These are phyloP conservation scores for Gaertneriomyces semiglobifer DNA, from an alignment of 192 early-diverging fungal species.

Conservation along the genomic window DNA sequence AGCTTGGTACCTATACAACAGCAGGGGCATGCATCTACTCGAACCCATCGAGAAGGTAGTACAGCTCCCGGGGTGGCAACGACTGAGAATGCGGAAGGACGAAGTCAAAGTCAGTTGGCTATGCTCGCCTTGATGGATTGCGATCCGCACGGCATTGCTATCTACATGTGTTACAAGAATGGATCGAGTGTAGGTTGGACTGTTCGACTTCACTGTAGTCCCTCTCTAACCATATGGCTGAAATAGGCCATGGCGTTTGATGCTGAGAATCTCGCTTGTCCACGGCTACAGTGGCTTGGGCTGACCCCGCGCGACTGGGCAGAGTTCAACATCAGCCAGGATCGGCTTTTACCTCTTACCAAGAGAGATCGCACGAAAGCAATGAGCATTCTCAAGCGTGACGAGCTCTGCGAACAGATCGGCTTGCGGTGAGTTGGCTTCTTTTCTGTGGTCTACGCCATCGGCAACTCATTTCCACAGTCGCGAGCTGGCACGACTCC, in stretches of 20 bases:
- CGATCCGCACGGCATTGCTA: slow-evolving; percentile 43
- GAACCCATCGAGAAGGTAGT: neutral
- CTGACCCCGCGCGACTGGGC: slow-evolving; percentile 23
- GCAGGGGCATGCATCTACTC: too few species aligned
- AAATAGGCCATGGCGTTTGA: slow-evolving; percentile 31
- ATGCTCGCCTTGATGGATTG: slow-evolving; percentile 33
- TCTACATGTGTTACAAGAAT: slow-evolving; percentile 33
- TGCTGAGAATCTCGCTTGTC: slow-evolving; percentile 11
- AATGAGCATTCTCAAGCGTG: slow-evolving; percentile 11
- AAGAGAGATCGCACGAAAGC: slow-evolving; percentile 24
- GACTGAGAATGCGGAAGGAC: neutral
- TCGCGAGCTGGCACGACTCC: slow-evolving; percentile 20
- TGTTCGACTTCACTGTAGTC: neutral
- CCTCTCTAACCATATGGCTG: neutral
- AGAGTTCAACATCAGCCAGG: slow-evolving; percentile 2
- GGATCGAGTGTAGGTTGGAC: slow-evolving; percentile 27
- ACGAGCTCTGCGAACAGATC: neutral
- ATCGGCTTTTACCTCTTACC: slow-evolving; percentile 25
- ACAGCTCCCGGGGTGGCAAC: neutral
- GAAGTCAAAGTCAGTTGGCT: neutral
- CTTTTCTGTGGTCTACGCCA: neutral
- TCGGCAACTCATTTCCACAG: neutral
- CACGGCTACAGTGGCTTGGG: slow-evolving; percentile 15
- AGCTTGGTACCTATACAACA: neutral
- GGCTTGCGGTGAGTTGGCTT: neutral